Conservation (phyloP, 345 rosid genomes). For the Citrus maxima region DNA sequence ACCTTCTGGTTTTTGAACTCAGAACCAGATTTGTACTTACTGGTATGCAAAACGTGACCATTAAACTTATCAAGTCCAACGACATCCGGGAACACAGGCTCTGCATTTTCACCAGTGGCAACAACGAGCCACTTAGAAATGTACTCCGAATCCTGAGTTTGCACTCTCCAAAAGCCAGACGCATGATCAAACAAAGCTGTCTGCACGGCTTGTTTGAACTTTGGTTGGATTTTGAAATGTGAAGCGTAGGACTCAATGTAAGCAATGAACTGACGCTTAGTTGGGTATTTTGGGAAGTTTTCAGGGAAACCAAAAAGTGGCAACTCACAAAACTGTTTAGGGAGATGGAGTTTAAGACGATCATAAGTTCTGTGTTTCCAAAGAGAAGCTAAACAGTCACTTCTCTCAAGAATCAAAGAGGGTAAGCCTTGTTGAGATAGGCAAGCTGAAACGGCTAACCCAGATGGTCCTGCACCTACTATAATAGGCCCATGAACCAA, state of each 20-base stretch:
- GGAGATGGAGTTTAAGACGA: slow-evolving; percentile 88
- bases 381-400: slow-evolving; percentile 73
- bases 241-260: slow-evolving; percentile 70
- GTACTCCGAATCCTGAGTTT: slow-evolving; percentile 51
- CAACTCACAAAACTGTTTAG: slow-evolving; percentile 76
- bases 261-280: slow-evolving; percentile 61
- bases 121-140: slow-evolving; percentile 66
- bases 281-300: slow-evolving; percentile 74
- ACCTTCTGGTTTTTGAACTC: slow-evolving; percentile 49
- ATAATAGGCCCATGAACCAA: slow-evolving; percentile 61
- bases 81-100: slow-evolving; percentile 65
- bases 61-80: slow-evolving; percentile 45
- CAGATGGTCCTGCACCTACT: slow-evolving; percentile 98
- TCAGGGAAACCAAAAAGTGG: slow-evolving; percentile 68
- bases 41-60: slow-evolving; percentile 58
- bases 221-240: slow-evolving; percentile 60
- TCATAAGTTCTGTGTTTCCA: slow-evolving; percentile 81
- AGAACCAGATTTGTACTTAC: slow-evolving; percentile 61
- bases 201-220: slow-evolving; percentile 58
- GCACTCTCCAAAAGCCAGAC: slow-evolving; percentile 58
- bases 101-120: slow-evolving; percentile 89
- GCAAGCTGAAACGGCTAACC: slow-evolving; percentile 78
- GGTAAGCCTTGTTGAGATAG: slow-evolving; percentile 56
- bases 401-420: slow-evolving; percentile 68
- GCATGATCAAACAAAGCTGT: slow-evolving; percentile 50